Evolutionary conservation across 805 yeast genomes (phyloP), one percentile per base, ranked within the genome.

Genomic region (Wickerhamiella kazuoi): DNA sequence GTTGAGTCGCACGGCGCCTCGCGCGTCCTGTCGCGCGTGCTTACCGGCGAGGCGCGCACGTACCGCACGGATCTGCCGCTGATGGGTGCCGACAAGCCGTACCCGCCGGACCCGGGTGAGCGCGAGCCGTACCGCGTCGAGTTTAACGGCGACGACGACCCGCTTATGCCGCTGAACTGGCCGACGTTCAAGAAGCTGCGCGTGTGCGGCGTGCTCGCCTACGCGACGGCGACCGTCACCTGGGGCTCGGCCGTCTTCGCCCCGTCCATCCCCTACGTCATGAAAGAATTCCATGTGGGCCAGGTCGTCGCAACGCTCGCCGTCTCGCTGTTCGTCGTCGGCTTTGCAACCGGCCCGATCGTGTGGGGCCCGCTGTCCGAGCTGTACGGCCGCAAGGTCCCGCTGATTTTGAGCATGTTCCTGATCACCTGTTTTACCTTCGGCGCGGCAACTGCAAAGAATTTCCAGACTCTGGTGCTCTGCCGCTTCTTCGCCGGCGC

Each of bases 301-400:
- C 45, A 51, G 7, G 79, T 74, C 9, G 84, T 76, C n/a, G 77
- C 79, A 11, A 69, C 80, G 19, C 65, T 87, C 35, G 79, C 82
- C 41, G 69, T 83, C 8, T 74, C 95, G 0, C 64, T 84, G 19
- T 86, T 72, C 50, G 95, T 86, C 15, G 57, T 83, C 32, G 97
- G 96, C 11, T 87, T 84, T 59, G 96, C 95, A 1, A 69, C 83
- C 1, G 95, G 96, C 16, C 97, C 97, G 3, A 64, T 86, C 38
- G 51, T 82, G 29, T 86, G 90, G 82, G 94, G 90, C 21, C 94
- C 94, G 7, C 4, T 31, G 34, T 31, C 34, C 4, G 34, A 31
- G 34, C 6, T 31, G 9, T 64, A 55, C 40, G 63, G 63, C 38
- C 42, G 90, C 57, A 67, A 69, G 52, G 58, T 66, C 14, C 70